Percentiles rank a stretch among this genome's conserved stretches.
Conservation (phyloP, 208 protist species). For the Vickermania spadyakhi region DNA sequence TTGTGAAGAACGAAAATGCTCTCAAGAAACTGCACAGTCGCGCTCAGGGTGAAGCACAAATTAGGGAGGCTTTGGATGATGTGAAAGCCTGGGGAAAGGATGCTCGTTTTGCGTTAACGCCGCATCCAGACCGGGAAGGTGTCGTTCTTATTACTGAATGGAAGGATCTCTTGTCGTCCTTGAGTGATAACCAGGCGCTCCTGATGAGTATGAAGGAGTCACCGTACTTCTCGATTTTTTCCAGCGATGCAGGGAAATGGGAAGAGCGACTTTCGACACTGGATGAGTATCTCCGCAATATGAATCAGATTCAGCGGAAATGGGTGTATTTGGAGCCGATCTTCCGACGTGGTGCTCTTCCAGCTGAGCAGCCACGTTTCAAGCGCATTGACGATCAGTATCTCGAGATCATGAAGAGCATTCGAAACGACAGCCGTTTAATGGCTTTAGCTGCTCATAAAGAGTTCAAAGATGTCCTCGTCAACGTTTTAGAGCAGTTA, state of each 20-base stretch:
- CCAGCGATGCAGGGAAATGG: conserved; percentile 86
- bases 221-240: conserved; percentile 91
- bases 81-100: conserved; percentile 88
- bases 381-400: conserved; percentile 93
- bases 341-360: conserved; percentile 94
- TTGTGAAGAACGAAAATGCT: conserved; percentile 65
- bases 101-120: conserved; percentile 73
- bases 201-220: conserved; percentile 96
- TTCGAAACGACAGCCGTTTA: conserved; percentile 79
- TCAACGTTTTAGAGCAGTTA: conserved; percentile 92
- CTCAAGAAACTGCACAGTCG: conserved; percentile 92
- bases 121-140: conserved; percentile 59
- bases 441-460: conserved; percentile 72
- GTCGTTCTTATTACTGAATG: conserved; percentile 95
- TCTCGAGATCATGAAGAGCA: conserved; percentile 84
- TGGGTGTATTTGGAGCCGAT: conserved; percentile 99
- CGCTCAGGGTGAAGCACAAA: conserved; percentile 94
- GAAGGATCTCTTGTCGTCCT: conserved; percentile 92
- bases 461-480: conserved; percentile 78
- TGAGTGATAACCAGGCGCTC: conserved; percentile 96
- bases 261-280: conserved; percentile 89
- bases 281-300: conserved; percentile 85
- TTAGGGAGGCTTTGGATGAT: conserved; percentile 94
- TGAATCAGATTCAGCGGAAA: conserved; percentile 97
- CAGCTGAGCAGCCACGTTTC: conserved; percentile 95